These are phyloP conservation scores for Claviceps capensis DNA, from an alignment of 2,329 filamentous ascomycete species.

Conservation along the genomic window DNA sequence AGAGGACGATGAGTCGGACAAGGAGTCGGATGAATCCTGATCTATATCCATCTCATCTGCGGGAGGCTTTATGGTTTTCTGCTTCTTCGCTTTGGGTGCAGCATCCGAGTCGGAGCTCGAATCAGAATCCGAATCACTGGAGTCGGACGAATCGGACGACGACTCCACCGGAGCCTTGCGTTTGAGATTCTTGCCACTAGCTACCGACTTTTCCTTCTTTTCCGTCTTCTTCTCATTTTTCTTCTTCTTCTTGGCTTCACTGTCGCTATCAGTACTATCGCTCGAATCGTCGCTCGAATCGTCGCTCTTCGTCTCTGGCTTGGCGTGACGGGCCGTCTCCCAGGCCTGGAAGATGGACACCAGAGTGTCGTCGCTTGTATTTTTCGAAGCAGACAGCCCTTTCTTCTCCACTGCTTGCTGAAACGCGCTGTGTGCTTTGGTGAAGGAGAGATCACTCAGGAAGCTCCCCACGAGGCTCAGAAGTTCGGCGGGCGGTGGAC, in stretches of 20 bases:
- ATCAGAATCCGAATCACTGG: slow-evolving; percentile 21
- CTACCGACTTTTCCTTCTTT: slow-evolving; percentile 9
- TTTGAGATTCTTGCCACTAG: slow-evolving; percentile 21
- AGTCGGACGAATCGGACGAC: slow-evolving; percentile 14
- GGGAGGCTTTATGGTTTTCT: slow-evolving; percentile 21
- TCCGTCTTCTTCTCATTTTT: slow-evolving; percentile 9
- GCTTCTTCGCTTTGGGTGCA: slow-evolving; percentile 39
- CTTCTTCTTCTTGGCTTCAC: slow-evolving; percentile 12
- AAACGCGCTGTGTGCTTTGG: slow-evolving; percentile 46
- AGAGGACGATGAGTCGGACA: slow-evolving; percentile 11
- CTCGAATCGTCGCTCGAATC: slow-evolving; percentile 11
- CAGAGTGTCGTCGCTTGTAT: slow-evolving; percentile 24
- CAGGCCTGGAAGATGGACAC: slow-evolving; percentile 37
- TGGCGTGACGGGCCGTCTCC: slow-evolving; percentile 21
- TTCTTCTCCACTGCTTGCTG: slow-evolving; percentile 46
- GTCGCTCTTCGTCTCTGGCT: slow-evolving; percentile 12
- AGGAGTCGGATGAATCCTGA: slow-evolving; percentile 15
- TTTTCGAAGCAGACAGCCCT: slow-evolving; percentile 24
- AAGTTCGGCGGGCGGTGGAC: slow-evolving; percentile 45
- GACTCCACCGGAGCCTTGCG: slow-evolving; percentile 24
- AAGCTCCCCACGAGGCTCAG: slow-evolving; percentile 55
- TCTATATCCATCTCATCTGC: slow-evolving; percentile 9
- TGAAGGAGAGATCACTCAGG: slow-evolving; percentile 51
- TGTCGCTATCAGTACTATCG: slow-evolving; percentile 13
- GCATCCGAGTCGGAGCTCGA: slow-evolving; percentile 31